Evolutionary conservation across 2,329 filamentous ascomycete species (phyloP), one percentile per base, ranked within the genome.

Genomic region (Fusarium poae): DNA sequence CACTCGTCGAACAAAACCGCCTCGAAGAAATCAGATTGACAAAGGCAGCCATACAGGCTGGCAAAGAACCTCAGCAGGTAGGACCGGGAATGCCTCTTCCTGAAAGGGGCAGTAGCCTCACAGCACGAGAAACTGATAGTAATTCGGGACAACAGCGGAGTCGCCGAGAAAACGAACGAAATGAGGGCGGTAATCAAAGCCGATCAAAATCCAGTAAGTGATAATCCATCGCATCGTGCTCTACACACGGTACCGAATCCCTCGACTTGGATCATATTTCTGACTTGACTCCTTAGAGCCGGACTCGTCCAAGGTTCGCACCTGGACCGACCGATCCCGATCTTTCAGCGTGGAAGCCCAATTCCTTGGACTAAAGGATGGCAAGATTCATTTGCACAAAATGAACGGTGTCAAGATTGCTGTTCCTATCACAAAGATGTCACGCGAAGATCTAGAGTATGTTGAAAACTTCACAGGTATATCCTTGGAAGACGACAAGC

Each of bases 351-450:
- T 99, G 57, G 96, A 98, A 71, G 96, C 96, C 18, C 93, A 99
- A 77, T 99, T 98, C 76, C 88, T 99, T 52, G 95, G 94, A 29
- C 86, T 98, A 53, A 93, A 93, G 78, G 96, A 98, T 77, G 93
- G 94, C 68, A 98, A 98, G 80, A 97, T 99, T 70, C 97, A 99
- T 79, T 84, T 99, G 23, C 96, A 99, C 83, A 99, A 99, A 82
- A 87, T 93, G 81, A 99, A 99, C 77, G 96, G 96, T 37, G 94
- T 99, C 74, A 98, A 98, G 80, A 99, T 99, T 79, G 96, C 96
- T 11, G 96, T 99, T 6, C 96, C 96, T 4, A 89, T 98, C 29
- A 85, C 89, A 39, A 99, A 99, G 79, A 99, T 99, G 96, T 97
- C 95, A 1, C 86, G 94, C 42, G 92, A 95, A 75, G 96, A 99